Base-by-base conservation (phyloP, 345 rosid genomes). In the rapeseed (Brassica napus) region DNA sequence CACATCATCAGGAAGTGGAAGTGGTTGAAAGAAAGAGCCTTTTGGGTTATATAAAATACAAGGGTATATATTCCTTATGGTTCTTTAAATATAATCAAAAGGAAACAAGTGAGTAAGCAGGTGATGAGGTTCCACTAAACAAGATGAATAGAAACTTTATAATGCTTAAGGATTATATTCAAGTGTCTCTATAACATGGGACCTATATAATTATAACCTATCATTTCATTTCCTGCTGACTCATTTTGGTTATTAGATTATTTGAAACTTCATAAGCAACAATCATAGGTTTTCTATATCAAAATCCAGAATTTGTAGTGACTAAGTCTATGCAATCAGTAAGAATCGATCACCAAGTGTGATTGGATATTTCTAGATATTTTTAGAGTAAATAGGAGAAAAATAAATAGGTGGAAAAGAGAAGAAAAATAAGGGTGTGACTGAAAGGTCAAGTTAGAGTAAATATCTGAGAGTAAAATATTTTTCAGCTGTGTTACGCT, bases 161-260 rank as follows among this genome's bases (percentile, higher is more conserved):
- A 70, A 70, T 80, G 83, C 83, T 31, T 42, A 69, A 75, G 79
- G 83, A 80, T 80, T 80, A 80, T 76, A 80, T 80, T 75, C 55
- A 75, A 57, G 2, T 69, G 76, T 80, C 80, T 65, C 49, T 21
- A 81, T 57, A 71, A 42, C 58, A 75, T 69, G 83, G 83, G 83
- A 57, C 80, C 76, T 80, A 64, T 73, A 68, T 74, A 61, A 73
- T 68, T 64, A 80, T 69, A 65, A 70, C 76, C 69, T 44, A 75
- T 75, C 76, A 80, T 80, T 64, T 70, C 68, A 15, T 75, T 64
- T 65, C 7, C 79, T 70, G 83, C 79, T 70, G 83, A 39, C 76
- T 80, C 76, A 39, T 30, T 63, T 52, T 69, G 60, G 47, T 74
- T 65, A 37, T 67, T 73, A 60, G 69, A 18, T 59, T 68, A 79